Percentiles rank a stretch among this genome's conserved stretches.
Evolutionary conservation across 345 rosid genomes (phyloP).

Genomic region (Clarkia xantiana): DNA sequence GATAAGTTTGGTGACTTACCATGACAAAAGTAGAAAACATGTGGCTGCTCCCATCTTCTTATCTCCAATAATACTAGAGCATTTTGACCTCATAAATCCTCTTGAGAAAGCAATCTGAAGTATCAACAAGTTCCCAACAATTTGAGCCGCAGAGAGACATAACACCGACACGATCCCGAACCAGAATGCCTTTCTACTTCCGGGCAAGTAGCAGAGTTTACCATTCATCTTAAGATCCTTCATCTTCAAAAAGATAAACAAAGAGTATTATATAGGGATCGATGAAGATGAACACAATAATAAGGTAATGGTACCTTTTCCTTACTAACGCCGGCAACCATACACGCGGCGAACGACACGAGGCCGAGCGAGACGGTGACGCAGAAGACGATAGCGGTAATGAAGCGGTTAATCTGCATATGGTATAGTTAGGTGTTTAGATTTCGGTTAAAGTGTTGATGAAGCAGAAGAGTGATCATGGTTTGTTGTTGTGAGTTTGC

Average conservation of each 20-base stretch:
- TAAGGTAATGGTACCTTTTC: constrained; percentile 26
- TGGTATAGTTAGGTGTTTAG: too few relatives aligned
- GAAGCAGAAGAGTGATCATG: too few relatives aligned
- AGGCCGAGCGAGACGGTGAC: constrained; percentile 28
- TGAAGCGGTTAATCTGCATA: not conserved
- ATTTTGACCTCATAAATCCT: constrained; percentile 4
- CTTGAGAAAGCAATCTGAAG: constrained; percentile 15
- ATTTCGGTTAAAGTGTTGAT: too few relatives aligned
- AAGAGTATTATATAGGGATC: not conserved
- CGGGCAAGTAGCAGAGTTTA: constrained; percentile 41
- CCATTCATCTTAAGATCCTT: constrained; percentile 47
- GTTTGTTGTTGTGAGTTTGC: too few relatives aligned
- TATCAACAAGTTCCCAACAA: constrained; percentile 32
- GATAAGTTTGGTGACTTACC: not conserved
- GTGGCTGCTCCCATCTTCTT: constrained; percentile 9
- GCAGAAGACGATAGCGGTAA: constrained; percentile 3
- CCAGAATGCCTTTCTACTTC: constrained; percentile 23
- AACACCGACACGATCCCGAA: constrained; percentile 36
- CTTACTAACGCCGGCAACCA: constrained; percentile 42
- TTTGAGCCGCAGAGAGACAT: constrained; percentile 36
- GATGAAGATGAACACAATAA: not conserved
- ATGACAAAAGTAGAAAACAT: not conserved
- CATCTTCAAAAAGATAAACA: constrained; percentile 16
- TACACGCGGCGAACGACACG: constrained; percentile 37
- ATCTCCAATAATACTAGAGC: constrained; percentile 9